Base-by-base conservation (phyloP, 257 asterid genomes). In the Gentiana macrophylla region DNA sequence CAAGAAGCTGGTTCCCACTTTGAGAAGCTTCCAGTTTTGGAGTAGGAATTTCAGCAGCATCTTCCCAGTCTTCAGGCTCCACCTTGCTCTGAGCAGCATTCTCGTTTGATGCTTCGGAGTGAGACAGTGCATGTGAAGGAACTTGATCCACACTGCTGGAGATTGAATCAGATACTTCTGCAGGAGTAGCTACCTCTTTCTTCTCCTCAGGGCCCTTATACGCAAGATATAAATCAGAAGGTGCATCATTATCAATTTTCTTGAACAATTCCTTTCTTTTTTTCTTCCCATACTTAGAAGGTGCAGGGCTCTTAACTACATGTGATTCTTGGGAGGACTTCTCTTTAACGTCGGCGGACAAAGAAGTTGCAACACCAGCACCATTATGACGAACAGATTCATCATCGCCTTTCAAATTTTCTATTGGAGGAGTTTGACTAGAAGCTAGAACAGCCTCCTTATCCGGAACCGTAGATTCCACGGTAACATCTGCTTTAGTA, bases 41-140 rank as follows among this genome's bases (percentile, higher is more conserved):
- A 5, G 86, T 83, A 72, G 89, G 73, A 51, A 72, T 70, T 66
- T 91, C 97, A 55, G 92, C 93, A 15, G 89, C 97, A 81, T 83
- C 96, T 71, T 91, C 98, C 98, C 98, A 91, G 72, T 91, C 95
- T 69, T 91, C 98, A 37, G 85, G 95, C 79, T 81, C 98, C 37
- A 57, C 70, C 69, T 85, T 83, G 72, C 52, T 59, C 66, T 7
- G 73, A 63, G 73, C 52, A 68, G 70, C 62, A 61, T 73, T 79
- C 62, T 76, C 77, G 38, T 65, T 41, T 41, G 73, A 9, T 56
- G 47, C 65, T 56, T 74, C 80, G 38, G 77, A 74, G n/a, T 54
- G 64, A 60, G 79, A 53, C 24, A 15, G 24, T 32, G 55, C 72
- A 47, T 73, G 73, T 24, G 64, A 53, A 57, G 84, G 59, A 57